Evolutionary conservation across 345 rosid species (phyloP).

Genomic region (Rhizophora mangle): DNA sequence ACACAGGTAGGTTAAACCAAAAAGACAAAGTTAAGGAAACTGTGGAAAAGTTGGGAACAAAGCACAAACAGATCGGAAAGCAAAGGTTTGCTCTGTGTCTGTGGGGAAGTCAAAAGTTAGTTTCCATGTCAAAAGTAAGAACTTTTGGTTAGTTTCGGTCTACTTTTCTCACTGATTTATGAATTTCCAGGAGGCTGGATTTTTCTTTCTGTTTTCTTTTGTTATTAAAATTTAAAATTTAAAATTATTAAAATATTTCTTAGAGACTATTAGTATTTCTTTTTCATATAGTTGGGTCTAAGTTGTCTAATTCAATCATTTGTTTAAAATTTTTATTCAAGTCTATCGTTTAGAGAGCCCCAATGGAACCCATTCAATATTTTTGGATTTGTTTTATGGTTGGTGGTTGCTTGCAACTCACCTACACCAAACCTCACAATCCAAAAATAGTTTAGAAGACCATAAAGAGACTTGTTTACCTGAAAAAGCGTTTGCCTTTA

Average conservation of each 20-base stretch:
- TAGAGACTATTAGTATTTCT: background rate
- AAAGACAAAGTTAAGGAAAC: background rate
- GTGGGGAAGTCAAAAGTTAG: constrained; percentile 9
- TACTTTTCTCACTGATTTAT: constrained; percentile 2
- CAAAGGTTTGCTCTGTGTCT: background rate
- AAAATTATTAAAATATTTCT: no score
- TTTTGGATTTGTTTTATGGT: constrained; percentile 8
- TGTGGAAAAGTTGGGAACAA: background rate
- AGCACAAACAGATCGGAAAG: background rate
- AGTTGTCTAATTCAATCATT: background rate
- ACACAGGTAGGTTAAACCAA: background rate
- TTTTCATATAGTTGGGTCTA: constrained; percentile 15
- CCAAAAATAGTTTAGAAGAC: constrained; percentile 7
- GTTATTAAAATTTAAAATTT: background rate
- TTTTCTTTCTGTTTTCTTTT: constrained; percentile 13
- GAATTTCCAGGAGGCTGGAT: constrained; percentile 22
- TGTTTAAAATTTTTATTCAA: background rate
- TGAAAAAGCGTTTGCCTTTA: background rate
- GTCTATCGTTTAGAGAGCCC: constrained; percentile 5
- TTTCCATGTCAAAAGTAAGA: constrained; percentile 7
- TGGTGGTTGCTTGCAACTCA: constrained; percentile 27
- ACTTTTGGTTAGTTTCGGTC: constrained; percentile 24
- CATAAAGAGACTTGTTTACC: constrained; percentile 7
- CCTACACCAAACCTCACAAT: constrained; percentile 34
- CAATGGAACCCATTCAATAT: constrained; percentile 4